Conservation (phyloP, 2,329 filamentous ascomycete genomes). For the Pseudogymnoascus sp. region DNA sequence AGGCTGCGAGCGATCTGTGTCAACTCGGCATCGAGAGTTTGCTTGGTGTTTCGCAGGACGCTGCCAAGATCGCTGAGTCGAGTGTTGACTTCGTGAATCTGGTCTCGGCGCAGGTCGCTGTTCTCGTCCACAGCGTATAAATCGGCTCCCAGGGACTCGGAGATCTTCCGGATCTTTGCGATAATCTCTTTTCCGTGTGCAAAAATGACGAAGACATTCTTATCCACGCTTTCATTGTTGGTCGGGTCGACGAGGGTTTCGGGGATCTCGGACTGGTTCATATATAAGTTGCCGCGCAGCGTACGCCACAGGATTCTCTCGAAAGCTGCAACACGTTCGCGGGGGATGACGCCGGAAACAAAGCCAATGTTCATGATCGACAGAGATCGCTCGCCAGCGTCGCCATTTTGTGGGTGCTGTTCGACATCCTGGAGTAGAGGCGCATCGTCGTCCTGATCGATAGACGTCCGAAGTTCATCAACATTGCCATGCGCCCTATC, state of each 20-base stretch:
- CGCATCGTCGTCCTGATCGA: slow-evolving; percentile 80
- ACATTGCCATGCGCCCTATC: slow-evolving; percentile 93
- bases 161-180: slow-evolving; percentile 98
- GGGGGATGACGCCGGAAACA: slow-evolving; percentile 88
- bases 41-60: slow-evolving; percentile 90
- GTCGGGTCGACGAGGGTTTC: slow-evolving; percentile 86
- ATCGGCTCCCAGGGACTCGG: slow-evolving; percentile 90
- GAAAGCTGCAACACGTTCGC: slow-evolving; percentile 88
- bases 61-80: slow-evolving; percentile 84
- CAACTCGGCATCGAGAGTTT: slow-evolving; percentile 85
- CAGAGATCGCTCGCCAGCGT: slow-evolving; percentile 72
- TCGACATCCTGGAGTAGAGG: slow-evolving; percentile 90
- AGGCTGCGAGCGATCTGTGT: slow-evolving; percentile 88
- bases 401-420: slow-evolving; percentile 56
- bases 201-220: slow-evolving; percentile 99
- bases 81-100: slow-evolving; percentile 95
- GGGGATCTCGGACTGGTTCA: slow-evolving; percentile 98
- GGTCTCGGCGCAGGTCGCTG: slow-evolving; percentile 86
- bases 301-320: slow-evolving; percentile 97
- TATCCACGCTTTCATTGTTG: slow-evolving; percentile 85
- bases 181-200: slow-evolving; percentile 97
- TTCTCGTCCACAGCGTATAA: slow-evolving; percentile 98
- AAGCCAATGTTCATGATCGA: slow-evolving; percentile 99
- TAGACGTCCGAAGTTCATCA: slow-evolving; percentile 88
- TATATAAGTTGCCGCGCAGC: slow-evolving; percentile 94